These are phyloP conservation scores for Hygrophoropsis aurantiaca DNA, from an alignment of 768 basidiomycete genomes.

Conservation along the genomic window DNA sequence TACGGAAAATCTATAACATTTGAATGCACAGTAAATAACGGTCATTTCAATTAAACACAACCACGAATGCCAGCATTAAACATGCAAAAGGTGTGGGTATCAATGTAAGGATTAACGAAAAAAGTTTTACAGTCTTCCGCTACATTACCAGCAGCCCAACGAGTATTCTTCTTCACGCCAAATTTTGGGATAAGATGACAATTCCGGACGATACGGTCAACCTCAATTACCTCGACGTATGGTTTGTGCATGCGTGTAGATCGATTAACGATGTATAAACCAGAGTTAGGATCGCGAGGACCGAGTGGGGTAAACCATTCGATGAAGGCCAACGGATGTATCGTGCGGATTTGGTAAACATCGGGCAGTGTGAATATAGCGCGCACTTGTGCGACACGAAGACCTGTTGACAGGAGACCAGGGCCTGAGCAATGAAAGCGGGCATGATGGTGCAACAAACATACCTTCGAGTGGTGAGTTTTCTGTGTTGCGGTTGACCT, in stretches of 20 bases:
- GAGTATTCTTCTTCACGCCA: constrained; percentile 14
- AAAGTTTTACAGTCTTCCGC: not conserved
- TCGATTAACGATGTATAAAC: not conserved
- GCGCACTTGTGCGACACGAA: constrained; percentile 10
- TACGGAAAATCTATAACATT: too few relatives aligned
- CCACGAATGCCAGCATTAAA: not conserved
- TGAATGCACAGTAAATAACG: too few relatives aligned
- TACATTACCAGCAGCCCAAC: not conserved
- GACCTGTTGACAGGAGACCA: not conserved
- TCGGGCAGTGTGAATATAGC: constrained; percentile 13
- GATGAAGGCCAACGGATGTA: constrained; percentile 20
- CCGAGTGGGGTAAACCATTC: constrained; percentile 21
- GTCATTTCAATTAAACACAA: too few relatives aligned
- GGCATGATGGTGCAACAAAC: too few relatives aligned
- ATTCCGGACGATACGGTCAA: not conserved
- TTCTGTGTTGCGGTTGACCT: not conserved
- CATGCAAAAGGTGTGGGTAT: not conserved
- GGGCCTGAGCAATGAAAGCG: not conserved
- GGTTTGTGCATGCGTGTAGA: not conserved
- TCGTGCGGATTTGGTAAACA: too few relatives aligned
- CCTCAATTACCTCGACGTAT: not conserved
- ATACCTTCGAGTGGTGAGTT: not conserved
- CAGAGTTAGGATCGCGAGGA: not conserved
- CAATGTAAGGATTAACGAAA: constrained; percentile 6
- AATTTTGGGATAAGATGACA: constrained; percentile 7